These are phyloP conservation scores for Phaffomyces thermotolerans DNA, from an alignment of 805 yeast genomes.

Conservation along the genomic window DNA sequence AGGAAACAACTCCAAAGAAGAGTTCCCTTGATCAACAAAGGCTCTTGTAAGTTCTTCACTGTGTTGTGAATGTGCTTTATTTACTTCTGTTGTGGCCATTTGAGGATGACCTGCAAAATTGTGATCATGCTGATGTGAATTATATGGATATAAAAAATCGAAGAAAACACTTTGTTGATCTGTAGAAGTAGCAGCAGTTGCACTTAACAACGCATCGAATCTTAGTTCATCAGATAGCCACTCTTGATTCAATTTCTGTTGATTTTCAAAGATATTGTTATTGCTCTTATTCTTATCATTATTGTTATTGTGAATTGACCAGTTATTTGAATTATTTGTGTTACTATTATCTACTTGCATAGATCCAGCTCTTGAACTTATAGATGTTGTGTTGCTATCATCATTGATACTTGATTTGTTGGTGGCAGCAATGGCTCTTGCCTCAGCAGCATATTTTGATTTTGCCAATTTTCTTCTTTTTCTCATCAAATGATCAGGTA, in stretches of 20 bases:
- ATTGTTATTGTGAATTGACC: neutral
- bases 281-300: neutral
- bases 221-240: conserved; percentile 68
- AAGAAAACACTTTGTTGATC: conserved; percentile 49
- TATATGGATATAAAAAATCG: conserved; percentile 38
- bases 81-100: neutral
- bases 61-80: neutral
- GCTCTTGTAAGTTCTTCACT: too few species aligned
- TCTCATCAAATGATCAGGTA: conserved; percentile 17
- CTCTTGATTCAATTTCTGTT: conserved; percentile 26
- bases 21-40: neutral
- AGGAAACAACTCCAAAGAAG: conserved; percentile 9
- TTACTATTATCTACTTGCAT: neutral
- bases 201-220: conserved; percentile 67
- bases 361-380: too few species aligned
- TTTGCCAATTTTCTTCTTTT: conserved; percentile 22
- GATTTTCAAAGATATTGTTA: conserved; percentile 8
- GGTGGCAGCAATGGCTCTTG: conserved; percentile 3
- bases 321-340: neutral
- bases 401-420: too few species aligned
- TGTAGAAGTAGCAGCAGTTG: conserved; percentile 52
- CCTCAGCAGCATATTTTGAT: conserved; percentile 17
- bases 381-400: too few species aligned
- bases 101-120: neutral
- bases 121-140: neutral